Evolutionary conservation across 805 yeast genomes (phyloP), one percentile per base, ranked within the genome.

Genomic region (Lipomyces starkeyi): DNA sequence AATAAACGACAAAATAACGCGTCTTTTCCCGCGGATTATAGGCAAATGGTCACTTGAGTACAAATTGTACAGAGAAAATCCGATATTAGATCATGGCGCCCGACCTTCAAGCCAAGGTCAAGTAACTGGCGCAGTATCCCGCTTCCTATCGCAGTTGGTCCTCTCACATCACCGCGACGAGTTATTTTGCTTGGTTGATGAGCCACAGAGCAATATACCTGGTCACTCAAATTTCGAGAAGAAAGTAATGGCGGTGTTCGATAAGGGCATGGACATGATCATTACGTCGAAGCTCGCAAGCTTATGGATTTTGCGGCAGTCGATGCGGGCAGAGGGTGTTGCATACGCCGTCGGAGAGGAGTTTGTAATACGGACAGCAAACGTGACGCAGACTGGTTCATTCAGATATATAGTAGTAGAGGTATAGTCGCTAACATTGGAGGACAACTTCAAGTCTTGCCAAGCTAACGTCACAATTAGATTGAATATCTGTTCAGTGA

Each of bases 11-110:
- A 83, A 85, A 65, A 83, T 91, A 17, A 84, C 89, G 3, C 89
- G 89, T 73, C 88, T 87, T 69, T 81, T 88, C 17, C 93, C 95
- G 1, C 81, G 83, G 20, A 74, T 83, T 1, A 79, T 84, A 35
- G 92, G 87, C 1, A 83, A 87, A 58, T 91, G 96, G 96, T 81
- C 80, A 55, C 87, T 90, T 73, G 90, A 85, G 62, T 83, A 90
- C 71, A 88, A 85, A 73, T 85, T 91, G 49, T 90, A 87, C 76
- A 78, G 90, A 47, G 88, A 87, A 73, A 91, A 89, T 67, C 78
- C 81, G 77, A 86, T 72, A 79, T 81, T 79, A 80, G 40, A 54
- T 61, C 27, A 58, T 65, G 68, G 70, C 40, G 71, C 59, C 7
- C 58, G 67, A 40, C 68, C 59, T 32, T 65, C 56, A 13, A 17